phyloP scores from a whole-genome alignment of 352 stramenopile species.

The Pythium chondricola region DNA sequence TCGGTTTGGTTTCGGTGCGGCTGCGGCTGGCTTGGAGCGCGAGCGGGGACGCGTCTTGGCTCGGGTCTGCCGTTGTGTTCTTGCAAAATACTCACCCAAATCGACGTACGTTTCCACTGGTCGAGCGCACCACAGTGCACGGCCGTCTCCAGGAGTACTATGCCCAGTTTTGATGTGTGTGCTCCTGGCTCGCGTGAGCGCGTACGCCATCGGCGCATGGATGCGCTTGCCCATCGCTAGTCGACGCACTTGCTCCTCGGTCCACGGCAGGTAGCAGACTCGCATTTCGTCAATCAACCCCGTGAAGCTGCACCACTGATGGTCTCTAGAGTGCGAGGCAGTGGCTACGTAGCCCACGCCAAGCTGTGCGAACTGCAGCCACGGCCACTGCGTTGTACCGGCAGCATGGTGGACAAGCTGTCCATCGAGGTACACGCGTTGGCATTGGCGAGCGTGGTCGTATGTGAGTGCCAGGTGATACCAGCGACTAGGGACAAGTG shows the following conservation, averaged over 20 bases:
- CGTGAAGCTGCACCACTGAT: conserved; percentile 53
- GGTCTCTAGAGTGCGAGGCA: conserved; percentile 25
- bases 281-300: conserved; percentile 50
- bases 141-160: background rate
- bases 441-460: conserved; percentile 15
- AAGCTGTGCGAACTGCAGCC: conserved; percentile 40
- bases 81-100: too few species aligned
- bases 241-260: background rate
- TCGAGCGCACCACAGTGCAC: conserved; percentile 4
- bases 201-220: conserved; percentile 9
- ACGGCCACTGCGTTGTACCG: conserved; percentile 30
- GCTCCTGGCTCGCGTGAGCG: background rate
- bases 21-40: too few species aligned
- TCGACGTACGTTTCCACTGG: conserved; percentile 4
- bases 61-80: too few species aligned
- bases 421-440: conserved; percentile 49
- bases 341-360: conserved; percentile 42
- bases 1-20: too few species aligned
- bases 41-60: too few species aligned
- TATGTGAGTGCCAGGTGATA: conserved; percentile 62
- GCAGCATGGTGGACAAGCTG: conserved; percentile 25
- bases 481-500: conserved; percentile 26
- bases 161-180: background rate
- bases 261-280: conserved; percentile 26
- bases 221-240: conserved; percentile 3